phyloP scores from a whole-genome alignment of 2,329 filamentous ascomycete genomes.

The Colletotrichum sp. region DNA sequence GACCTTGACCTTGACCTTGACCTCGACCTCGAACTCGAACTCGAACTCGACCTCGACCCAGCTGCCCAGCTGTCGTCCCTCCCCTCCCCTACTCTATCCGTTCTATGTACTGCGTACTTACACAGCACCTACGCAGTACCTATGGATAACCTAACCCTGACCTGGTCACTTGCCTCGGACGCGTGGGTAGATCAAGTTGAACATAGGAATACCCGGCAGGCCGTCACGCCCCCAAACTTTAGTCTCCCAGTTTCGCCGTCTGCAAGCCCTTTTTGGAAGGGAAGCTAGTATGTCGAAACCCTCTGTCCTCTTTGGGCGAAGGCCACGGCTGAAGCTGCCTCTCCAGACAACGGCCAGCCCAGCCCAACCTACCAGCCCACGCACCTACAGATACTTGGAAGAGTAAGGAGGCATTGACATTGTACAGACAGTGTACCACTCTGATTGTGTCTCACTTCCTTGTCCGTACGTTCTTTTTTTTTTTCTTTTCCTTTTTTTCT shows the following conservation, averaged over 20 bases:
- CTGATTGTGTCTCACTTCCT: neutral
- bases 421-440: too few relatives aligned
- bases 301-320: neutral
- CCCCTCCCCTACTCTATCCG: too few relatives aligned
- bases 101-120: too few relatives aligned
- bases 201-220: neutral
- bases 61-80: neutral
- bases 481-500: neutral
- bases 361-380: neutral
- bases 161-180: neutral
- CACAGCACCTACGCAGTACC: too few relatives aligned
- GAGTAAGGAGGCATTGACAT: too few relatives aligned
- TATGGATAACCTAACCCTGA: neutral
- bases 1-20: too few relatives aligned
- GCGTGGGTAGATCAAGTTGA: neutral
- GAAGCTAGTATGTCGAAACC: neutral
- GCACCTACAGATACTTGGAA: too few relatives aligned
- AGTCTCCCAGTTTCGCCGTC: neutral
- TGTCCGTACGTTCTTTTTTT: too few relatives aligned
- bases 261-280: neutral
- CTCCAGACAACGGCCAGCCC: too few relatives aligned
- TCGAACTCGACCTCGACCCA: neutral
- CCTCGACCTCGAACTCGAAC: too few relatives aligned
- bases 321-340: neutral
- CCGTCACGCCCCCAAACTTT: neutral